Conservation (phyloP, 208 protist genomes). For the Naegleria lovaniensis region DNA sequence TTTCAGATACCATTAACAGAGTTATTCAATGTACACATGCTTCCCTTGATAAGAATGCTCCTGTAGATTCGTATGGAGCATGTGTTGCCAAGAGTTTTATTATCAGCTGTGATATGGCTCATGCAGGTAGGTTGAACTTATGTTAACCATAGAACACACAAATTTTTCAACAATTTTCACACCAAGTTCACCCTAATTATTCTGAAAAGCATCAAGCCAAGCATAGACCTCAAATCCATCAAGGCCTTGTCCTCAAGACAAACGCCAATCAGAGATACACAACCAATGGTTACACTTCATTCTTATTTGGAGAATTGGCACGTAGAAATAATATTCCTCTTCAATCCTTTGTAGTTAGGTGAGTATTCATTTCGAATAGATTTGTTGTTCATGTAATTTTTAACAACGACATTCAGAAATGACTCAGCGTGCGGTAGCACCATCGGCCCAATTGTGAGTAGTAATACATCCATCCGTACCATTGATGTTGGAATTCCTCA, state of each 20-base stretch:
- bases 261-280: constrained; percentile 92
- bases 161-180: neutral
- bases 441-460: constrained; percentile 89
- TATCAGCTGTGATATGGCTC: constrained; percentile 73
- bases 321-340: constrained; percentile 54
- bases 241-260: constrained; percentile 89
- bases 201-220: neutral
- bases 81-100: neutral
- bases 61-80: neutral
- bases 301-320: constrained; percentile 71
- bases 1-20: constrained; percentile 67
- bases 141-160: neutral
- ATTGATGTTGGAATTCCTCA: constrained; percentile 91
- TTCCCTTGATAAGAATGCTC: constrained; percentile 26
- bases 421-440: constrained; percentile 91
- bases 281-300: constrained; percentile 73
- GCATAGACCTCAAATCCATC: constrained; percentile 55
- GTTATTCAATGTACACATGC: constrained; percentile 27
- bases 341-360: constrained; percentile 35
- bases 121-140: constrained; percentile 88
- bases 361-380: constrained; percentile 59
- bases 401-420: too few species aligned
- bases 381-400: too few species aligned
- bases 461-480: constrained; percentile 80
- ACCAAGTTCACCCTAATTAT: neutral